Evolutionary conservation across 2,329 filamentous ascomycete genomes (phyloP), one percentile per base, ranked within the genome.

Genomic region (Fusarium cicatricum): DNA sequence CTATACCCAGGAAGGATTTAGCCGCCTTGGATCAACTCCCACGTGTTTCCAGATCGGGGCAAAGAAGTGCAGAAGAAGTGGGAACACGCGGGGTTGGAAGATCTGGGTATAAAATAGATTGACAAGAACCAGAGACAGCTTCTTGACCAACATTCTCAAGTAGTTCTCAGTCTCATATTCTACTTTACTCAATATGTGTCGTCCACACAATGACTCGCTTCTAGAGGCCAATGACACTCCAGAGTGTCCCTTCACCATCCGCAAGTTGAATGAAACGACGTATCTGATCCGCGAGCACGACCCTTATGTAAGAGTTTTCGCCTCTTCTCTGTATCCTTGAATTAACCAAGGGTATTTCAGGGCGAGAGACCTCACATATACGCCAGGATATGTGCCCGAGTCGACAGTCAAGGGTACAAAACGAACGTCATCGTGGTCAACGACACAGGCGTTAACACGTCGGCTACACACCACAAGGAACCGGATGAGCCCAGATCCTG

Each of bases 241-340:
- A 31, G 16, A 34, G 23, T 45, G 42, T 6, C 42, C 31, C 16
- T 45, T 45, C 17, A 45, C 11, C 31, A 36, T 45, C n/a, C 42
- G 42, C 21, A 21, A 1, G 19, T 17, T 45, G 17, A 36, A 45
- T 26, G 16, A 45, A 4, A 34, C 11, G 5, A 45, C 42, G 8
- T 34, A 45, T 28, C 32, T 45, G 28, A 45, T 45, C 16, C 42
- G 42, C 11, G 42, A 45, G 26, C 42, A 45, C n/a, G 42, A 45
- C 16, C 42, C 42, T 14, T 45, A 34, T 17, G 42, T 45, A 16
- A 23, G 42, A 3, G 23, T 11, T 23, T n/a, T 12, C 16, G 7
- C 15, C 11, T 26, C 17, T 6, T 23, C 11, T 36, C 31, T 34
- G 29, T n/a, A n/a, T n/a, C n/a, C n/a, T n/a, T n/a, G n/a, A n/a